Conservation (phyloP, 305 asterid genomes). For the Andrographis paniculata region DNA sequence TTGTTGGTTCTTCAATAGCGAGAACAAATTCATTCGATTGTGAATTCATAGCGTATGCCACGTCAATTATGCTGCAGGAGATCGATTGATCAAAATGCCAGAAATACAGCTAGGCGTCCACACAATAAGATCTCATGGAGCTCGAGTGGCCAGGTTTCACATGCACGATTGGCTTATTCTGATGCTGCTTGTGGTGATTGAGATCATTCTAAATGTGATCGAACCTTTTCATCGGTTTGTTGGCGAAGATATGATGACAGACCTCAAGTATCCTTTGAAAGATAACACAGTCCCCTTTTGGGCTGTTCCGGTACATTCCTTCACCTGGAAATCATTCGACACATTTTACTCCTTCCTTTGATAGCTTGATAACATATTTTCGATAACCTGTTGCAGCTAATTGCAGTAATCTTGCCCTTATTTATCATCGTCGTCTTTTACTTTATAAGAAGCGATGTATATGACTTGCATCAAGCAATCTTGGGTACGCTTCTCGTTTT, state of each 20-base stretch:
- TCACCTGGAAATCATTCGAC: background rate
- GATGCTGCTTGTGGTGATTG: constrained; percentile 68
- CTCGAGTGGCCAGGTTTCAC: constrained; percentile 65
- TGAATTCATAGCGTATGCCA: background rate
- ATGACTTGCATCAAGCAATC: constrained; percentile 75
- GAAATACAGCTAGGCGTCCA: constrained; percentile 87
- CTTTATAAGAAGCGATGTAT: constrained; percentile 57
- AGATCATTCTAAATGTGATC: constrained; percentile 54
- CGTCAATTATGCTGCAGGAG: constrained; percentile 26
- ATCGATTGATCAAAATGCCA: constrained; percentile 75
- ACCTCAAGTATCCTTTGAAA: constrained; percentile 75
- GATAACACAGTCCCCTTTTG: constrained; percentile 83
- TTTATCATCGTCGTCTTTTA: constrained; percentile 46
- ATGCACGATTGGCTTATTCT: constrained; percentile 93
- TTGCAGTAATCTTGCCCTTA: constrained; percentile 63
- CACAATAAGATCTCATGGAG: constrained; percentile 72
- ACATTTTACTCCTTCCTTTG: background rate
- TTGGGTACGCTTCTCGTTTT: constrained; percentile 48
- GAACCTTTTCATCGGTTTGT: constrained; percentile 94
- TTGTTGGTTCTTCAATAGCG: background rate
- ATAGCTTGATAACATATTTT: constrained; percentile 10
- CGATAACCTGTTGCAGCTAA: constrained; percentile 35
- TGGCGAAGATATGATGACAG: constrained; percentile 82
- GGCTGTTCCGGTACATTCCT: constrained; percentile 81
- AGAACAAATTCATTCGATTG: constrained; percentile 3